Evolutionary conservation across 345 rosid genomes (phyloP).

Genomic region (Hevea brasiliensis): DNA sequence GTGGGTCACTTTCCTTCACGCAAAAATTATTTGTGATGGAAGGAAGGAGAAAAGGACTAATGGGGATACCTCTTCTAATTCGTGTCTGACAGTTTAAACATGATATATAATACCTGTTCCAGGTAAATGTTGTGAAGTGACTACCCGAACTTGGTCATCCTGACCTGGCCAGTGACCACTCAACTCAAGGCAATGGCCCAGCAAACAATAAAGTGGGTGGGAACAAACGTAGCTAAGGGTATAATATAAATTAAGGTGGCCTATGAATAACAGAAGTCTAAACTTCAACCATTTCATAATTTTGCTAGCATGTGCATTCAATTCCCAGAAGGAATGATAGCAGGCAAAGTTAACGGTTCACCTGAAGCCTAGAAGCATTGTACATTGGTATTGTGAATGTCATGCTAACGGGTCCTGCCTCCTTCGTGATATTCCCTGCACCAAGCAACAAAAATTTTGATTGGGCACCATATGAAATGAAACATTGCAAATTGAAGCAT

Average conservation of each 20-base stretch:
- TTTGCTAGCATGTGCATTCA: not conserved
- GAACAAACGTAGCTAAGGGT: not conserved
- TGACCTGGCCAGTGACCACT: not conserved
- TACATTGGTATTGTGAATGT: slow-evolving; percentile 96
- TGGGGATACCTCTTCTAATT: not conserved
- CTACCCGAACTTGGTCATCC: not conserved
- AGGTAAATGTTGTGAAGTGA: not conserved
- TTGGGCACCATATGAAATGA: slow-evolving; percentile 4
- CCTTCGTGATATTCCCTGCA: slow-evolving; percentile 89
- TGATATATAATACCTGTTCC: not conserved
- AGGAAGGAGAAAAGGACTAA: not conserved
- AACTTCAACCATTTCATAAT: not conserved
- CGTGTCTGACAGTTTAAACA: not conserved
- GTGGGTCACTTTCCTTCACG: too few species aligned
- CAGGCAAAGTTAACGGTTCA: slow-evolving; percentile 24
- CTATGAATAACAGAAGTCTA: not conserved
- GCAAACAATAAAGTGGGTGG: not conserved
- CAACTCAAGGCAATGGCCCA: not conserved
- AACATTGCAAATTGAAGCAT: not conserved
- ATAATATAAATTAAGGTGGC: not conserved
- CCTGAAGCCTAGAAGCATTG: slow-evolving; percentile 93
- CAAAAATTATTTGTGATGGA: not conserved
- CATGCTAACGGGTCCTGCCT: slow-evolving; percentile 98
- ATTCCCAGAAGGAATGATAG: not conserved
- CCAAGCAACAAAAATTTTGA: slow-evolving; percentile 10